These are phyloP conservation scores for Boletus sp. DNA, from an alignment of 768 basidiomycete genomes.

Conservation along the genomic window DNA sequence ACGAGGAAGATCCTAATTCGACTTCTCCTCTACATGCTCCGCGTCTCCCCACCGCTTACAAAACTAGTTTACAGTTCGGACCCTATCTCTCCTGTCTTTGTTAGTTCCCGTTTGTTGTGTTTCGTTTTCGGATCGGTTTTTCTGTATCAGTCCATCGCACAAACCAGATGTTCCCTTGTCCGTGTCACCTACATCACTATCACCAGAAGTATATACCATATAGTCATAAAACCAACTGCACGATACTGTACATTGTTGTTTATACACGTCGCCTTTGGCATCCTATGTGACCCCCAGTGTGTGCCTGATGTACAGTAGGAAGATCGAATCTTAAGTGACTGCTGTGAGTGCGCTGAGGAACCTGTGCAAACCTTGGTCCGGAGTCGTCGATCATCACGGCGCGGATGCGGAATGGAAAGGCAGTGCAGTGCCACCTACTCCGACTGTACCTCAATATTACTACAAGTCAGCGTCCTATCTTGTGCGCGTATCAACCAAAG, in stretches of 20 bases:
- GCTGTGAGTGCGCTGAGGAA: slow-evolving; percentile 3
- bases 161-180: slow-evolving; percentile 2
- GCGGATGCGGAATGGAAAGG: slow-evolving; percentile 14
- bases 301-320: slow-evolving; percentile 27
- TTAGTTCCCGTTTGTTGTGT: slow-evolving; percentile 2
- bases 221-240: slow-evolving; percentile 28
- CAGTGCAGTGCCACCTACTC: slow-evolving; percentile 27
- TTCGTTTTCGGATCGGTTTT: slow-evolving; percentile 16
- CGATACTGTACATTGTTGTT: slow-evolving; percentile 35
- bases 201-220: slow-evolving; percentile 32
- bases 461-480: slow-evolving; percentile 33
- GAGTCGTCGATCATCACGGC: slow-evolving; percentile 21
- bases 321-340: slow-evolving; percentile 7
- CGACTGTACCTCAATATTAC: slow-evolving; percentile 25
- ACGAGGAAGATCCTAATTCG: slow-evolving; percentile 32
- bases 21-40: not conserved
- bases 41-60: not conserved
- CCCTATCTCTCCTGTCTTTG: not conserved
- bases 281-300: slow-evolving; percentile 10
- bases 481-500: slow-evolving; percentile 13
- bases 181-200: slow-evolving; percentile 20
- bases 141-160: slow-evolving; percentile 23
- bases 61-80: not conserved
- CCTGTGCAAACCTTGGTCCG: slow-evolving; percentile 2
- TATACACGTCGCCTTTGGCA: slow-evolving; percentile 20